Evolutionary conservation across 192 early-diverging fungal species (phyloP), one percentile per base, ranked within the genome.

Genomic region (Gonapodya prolifera): DNA sequence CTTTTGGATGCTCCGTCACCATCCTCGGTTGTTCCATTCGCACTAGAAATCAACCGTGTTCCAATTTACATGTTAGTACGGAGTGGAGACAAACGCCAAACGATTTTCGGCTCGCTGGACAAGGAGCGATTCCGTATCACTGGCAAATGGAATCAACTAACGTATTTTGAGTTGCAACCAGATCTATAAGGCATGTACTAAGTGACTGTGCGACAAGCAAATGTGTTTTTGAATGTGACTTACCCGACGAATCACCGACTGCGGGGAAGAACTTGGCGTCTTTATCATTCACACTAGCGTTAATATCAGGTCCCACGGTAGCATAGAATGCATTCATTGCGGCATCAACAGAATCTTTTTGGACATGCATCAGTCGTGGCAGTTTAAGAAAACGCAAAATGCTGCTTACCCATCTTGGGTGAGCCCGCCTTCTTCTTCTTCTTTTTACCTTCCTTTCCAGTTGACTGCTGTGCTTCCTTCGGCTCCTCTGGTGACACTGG

Each of bases 251-350:
- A 16, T 61, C 45, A 8, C 8, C 45, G 45, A 8, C 45, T n/a
- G n/a, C n/a, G 71, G 29, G 8, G 71, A 32, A 16, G 31, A 73
- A 73, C 71, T 30, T 73, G 8, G 71, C 28, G 29, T 73, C 71
- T 29, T 18, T 18, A 2, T 73, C 71, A 16, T 61, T 61, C 23
- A 61, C 23, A 8, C 8, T 16, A 8, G 45, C 8, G 8, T 8
- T 16, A 61, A 61, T 61, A 23, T 61, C 45, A 16, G 45, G 8
- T 16, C 36, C 87, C 81, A 86, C 84, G 34, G 87, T 82, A 34
- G 86, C 86, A 79, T 90, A 87, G 78, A 91, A 91, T 2, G 87
- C 91, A 70, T 84, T 84, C 35, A 92, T 74, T 73, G 88, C 90
- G 80, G 91, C 89, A n/a, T 85, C 85, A 2, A 88, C 28, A 32